Base-by-base conservation (phyloP, 2,329 filamentous ascomycete species). In the Blastomyces parvus region DNA sequence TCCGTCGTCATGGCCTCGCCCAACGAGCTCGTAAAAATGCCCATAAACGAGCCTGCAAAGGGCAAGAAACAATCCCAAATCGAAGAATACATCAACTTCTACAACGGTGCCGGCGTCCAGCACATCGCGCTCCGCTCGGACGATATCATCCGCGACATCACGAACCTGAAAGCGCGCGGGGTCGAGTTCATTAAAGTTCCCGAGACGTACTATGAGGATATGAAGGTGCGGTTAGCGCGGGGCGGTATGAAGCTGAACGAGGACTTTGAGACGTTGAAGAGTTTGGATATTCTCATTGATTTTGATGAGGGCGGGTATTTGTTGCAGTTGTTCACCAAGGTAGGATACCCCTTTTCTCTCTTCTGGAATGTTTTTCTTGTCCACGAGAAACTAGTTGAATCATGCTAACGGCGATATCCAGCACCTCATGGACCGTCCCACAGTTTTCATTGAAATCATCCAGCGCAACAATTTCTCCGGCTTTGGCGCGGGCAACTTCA, bases 391-490 rank as follows among this genome's bases (percentile, higher is more conserved):
- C n/a, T n/a, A 11, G 46, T 11, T 14, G n/a, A 36, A 55, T 27
- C 19, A 42, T 58, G n/a, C 30, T 58, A 58, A n/a, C 13, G 8
- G 2, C 11, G 19, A 14, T 17, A n/a, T 22, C 19, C 65, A 78
- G 85, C 93, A 93, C 67, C 77, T 97, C 68, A 90, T 96, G 88
- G 92, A 97, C 77, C 86, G 93, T 14, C 93, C 93, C 30, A 97
- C 93, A 3, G 92, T 97, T 36, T 97, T 97, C 74, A 86, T 97
- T 67, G 93, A 97, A 83, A 96, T 97, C 70, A 97, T 97, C 70
- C 91, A 97, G 81, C 81, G 92, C 63, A 88, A 95, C 70, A 87
- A 91, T 67, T 97, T 97, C 74, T 87, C 89, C 40, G 93, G 93
- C 0, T 97, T 97, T 70, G 92, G 93, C 3, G 93, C 92, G 0